These are phyloP conservation scores for Datisca glomerata DNA, from an alignment of 306 rosid genomes.

Conservation along the genomic window DNA sequence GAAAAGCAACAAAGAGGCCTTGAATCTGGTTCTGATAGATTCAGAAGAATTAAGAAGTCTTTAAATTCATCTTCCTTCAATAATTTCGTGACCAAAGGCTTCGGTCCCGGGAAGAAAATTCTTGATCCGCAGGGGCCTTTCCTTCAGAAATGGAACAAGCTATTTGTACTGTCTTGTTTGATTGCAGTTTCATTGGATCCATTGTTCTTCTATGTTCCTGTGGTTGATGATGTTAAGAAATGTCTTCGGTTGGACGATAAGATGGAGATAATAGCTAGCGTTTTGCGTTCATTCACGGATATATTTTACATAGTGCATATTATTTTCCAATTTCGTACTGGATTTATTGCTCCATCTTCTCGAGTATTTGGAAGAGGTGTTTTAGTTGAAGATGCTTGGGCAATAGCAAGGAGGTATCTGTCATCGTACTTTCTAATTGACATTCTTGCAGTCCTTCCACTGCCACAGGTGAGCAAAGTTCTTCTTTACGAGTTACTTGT, in stretches of 20 bases:
- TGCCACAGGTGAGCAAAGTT: slow-evolving; percentile 23
- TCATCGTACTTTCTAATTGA: slow-evolving; percentile 58
- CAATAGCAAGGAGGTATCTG: slow-evolving; percentile 77
- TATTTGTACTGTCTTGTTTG: slow-evolving; percentile 20
- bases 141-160: slow-evolving; percentile 44
- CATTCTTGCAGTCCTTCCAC: slow-evolving; percentile 23
- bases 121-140: slow-evolving; percentile 96
- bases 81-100: slow-evolving; percentile 26
- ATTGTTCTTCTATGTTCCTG: slow-evolving; percentile 21
- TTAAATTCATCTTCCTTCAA: slow-evolving; percentile 50
- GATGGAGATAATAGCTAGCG: slow-evolving; percentile 8
- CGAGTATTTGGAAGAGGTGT: slow-evolving; percentile 8
- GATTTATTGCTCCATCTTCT: slow-evolving; percentile 9
- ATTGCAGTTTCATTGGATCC: slow-evolving; percentile 29
- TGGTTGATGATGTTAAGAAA: slow-evolving; percentile 7
- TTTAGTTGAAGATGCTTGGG: slow-evolving; percentile 54
- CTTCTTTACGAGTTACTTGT: not conserved
- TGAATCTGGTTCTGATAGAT: slow-evolving; percentile 70
- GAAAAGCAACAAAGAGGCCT: slow-evolving; percentile 50
- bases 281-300: slow-evolving; percentile 14
- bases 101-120: slow-evolving; percentile 44
- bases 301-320: slow-evolving; percentile 11
- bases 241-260: slow-evolving; percentile 18
- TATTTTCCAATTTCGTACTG: slow-evolving; percentile 11
- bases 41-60: slow-evolving; percentile 42